A percentile compares a stretch with the other conserved stretches of the same genome.
Evolutionary conservation across 2,329 filamentous ascomycete genomes (phyloP).

Genomic region (Penicillium sp.): DNA sequence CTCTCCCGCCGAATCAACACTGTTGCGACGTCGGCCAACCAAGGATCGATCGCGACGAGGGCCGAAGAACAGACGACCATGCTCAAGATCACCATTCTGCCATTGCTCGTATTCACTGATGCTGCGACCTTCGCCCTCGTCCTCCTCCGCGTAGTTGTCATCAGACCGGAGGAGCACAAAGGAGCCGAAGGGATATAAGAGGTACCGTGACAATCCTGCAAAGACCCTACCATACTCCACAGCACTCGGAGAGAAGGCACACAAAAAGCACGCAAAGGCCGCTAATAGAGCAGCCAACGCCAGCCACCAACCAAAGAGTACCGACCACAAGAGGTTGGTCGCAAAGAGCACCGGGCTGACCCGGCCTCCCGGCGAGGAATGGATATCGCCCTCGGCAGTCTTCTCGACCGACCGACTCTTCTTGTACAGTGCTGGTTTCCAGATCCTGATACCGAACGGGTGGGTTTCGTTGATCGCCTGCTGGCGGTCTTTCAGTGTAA

Average conservation of each 20-base stretch:
- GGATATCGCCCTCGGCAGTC: slow-evolving; percentile 92
- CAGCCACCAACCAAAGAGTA: slow-evolving; percentile 96
- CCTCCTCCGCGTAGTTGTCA: slow-evolving; percentile 88
- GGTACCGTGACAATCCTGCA: slow-evolving; percentile 74
- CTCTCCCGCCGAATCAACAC: slow-evolving; percentile 82
- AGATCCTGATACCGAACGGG: slow-evolving; percentile 96
- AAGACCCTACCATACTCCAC: slow-evolving; percentile 80
- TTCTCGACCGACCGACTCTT: slow-evolving; percentile 95
- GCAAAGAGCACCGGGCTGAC: slow-evolving; percentile 79
- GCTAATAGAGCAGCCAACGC: slow-evolving; percentile 67
- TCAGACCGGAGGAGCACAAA: slow-evolving; percentile 91
- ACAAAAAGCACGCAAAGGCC: slow-evolving; percentile 70
- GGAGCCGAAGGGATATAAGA: slow-evolving; percentile 95
- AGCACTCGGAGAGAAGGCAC: slow-evolving; percentile 72
- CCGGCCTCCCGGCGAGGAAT: slow-evolving; percentile 82
- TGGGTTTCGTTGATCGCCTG: slow-evolving; percentile 98
- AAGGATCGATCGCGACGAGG: slow-evolving; percentile 70
- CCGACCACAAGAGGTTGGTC: slow-evolving; percentile 85
- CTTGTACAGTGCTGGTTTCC: slow-evolving; percentile 98
- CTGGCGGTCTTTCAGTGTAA: slow-evolving; percentile 93
- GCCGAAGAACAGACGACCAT: slow-evolving; percentile 92
- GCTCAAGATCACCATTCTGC: slow-evolving; percentile 95
- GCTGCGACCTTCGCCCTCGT: slow-evolving; percentile 89
- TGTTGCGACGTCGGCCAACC: slow-evolving; percentile 77
- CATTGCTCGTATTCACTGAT: slow-evolving; percentile 99